Base-by-base conservation (phyloP, 441 rosid species). In the Pelargonium citronellum region DNA sequence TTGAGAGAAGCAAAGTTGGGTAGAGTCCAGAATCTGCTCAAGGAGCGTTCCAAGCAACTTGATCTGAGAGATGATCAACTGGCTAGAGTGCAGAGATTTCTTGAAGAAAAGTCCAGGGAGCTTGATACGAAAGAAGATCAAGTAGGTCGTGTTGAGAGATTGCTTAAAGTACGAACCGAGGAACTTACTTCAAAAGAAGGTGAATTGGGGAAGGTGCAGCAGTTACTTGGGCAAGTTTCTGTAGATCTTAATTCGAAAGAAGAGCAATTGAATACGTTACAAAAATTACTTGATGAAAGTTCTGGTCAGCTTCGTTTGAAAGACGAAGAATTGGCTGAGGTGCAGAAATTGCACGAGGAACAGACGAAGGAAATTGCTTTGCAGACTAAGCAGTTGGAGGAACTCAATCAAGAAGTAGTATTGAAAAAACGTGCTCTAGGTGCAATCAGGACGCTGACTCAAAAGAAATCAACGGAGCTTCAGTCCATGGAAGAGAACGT, bases 61-160 rank as follows among this genome's bases (percentile, higher is more conserved):
- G 74, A 1, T 55, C 7, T 15, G 73, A 79, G 73, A 77, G 62
- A 71, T 55, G 30, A 66, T 27, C 47, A 49, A 19, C 71, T 75
- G 73, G 17, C 15, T 13, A 71, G 64, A 5, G 41, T 76, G 13
- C 65, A 69, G 20, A 69, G 34, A 30, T 75, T 58, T 19, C 43
- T 82, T 24, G 65, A 76, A 41, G 81, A 70, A 5, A 65, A 71
- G 8, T 34, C 57, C n/a, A 60, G 51, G 71, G 76, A 76, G 39
- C 58, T 80, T n/a, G 74, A 75, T 27, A 66, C 47, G 15, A 79
- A 73, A 63, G 65, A 72, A 68, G 66, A 57, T 68, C 77, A 84
- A 69, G 64, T 78, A 53, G 67, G 67, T 27, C 37, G 46, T 9
- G 64, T 76, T 49, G 39, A 64, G 63, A 69, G 61, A 22, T 8